These are phyloP conservation scores for Talaromyces albobiverticillius DNA, from an alignment of 2,329 filamentous ascomycete species.

Conservation along the genomic window DNA sequence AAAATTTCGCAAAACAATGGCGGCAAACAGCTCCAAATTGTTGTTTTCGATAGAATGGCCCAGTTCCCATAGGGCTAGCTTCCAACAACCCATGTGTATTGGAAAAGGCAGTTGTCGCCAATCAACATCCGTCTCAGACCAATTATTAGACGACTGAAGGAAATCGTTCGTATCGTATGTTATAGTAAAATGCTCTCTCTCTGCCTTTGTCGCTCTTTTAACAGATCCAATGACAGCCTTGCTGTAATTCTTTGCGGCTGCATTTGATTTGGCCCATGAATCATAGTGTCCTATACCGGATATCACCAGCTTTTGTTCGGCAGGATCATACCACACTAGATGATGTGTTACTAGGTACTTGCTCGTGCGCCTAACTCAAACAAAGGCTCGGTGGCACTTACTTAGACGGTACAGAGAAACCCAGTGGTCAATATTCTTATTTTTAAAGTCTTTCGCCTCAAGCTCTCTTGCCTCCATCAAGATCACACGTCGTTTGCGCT, in stretches of 20 bases:
- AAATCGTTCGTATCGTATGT: not conserved
- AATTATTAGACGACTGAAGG: no score
- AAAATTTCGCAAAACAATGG: not conserved
- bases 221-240: not conserved
- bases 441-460: not conserved
- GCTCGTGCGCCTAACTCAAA: not conserved
- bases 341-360: not conserved
- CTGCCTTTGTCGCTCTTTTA: not conserved
- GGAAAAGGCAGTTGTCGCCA: not conserved
- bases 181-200: not conserved
- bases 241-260: not conserved
- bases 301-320: not conserved
- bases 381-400: not conserved
- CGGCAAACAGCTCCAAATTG: not conserved
- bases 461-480: not conserved
- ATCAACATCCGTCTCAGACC: not conserved
- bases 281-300: not conserved
- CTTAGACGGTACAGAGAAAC: not conserved
- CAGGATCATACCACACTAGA: not conserved
- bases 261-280: not conserved
- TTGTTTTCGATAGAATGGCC: not conserved
- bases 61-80: no score
- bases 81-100: constrained; percentile 7
- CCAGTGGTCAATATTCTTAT: not conserved
- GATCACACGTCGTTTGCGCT: not conserved